Evolutionary conservation across 2,329 filamentous ascomycete species (phyloP).

Genomic region (Didymella lethalis): DNA sequence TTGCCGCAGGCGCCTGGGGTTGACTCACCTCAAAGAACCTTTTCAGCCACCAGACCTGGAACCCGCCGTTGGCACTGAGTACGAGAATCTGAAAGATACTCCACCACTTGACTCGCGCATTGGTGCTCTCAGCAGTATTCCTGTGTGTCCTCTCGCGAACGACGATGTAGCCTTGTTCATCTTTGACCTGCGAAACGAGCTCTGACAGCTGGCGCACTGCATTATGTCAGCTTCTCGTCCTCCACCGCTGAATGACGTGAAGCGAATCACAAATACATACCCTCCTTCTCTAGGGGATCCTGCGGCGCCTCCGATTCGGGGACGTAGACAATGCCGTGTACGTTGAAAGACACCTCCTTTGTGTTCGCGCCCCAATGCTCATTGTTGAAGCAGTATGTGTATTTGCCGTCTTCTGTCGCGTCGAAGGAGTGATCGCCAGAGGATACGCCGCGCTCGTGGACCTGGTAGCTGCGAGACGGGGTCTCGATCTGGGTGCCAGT

Average conservation of each 20-base stretch:
- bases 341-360: slow-evolving; percentile 99
- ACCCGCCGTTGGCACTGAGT: slow-evolving; percentile 88
- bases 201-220: slow-evolving; percentile 84
- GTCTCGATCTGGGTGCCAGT: slow-evolving; percentile 71
- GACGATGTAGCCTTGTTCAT: slow-evolving; percentile 97
- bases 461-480: slow-evolving; percentile 76
- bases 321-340: slow-evolving; percentile 98
- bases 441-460: slow-evolving; percentile 81
- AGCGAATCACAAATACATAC: slow-evolving; percentile 58
- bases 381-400: slow-evolving; percentile 98
- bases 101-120: slow-evolving; percentile 98
- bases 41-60: slow-evolving; percentile 99
- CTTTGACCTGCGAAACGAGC: slow-evolving; percentile 88
- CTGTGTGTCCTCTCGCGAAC: slow-evolving; percentile 93
- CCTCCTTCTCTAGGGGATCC: slow-evolving; percentile 90
- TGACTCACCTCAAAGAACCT: slow-evolving; percentile 85
- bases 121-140: slow-evolving; percentile 99
- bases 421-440: slow-evolving; percentile 94
- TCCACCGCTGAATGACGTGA: accelerated
- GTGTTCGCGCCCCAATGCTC: slow-evolving; percentile 95
- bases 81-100: slow-evolving; percentile 94
- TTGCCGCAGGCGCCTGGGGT: neutral
- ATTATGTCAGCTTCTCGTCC: slow-evolving; percentile 23
- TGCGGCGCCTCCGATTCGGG: slow-evolving; percentile 82
- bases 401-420: slow-evolving; percentile 84